phyloP scores from a whole-genome alignment of 768 basidiomycete species.

The Ephemerocybe angulata region DNA sequence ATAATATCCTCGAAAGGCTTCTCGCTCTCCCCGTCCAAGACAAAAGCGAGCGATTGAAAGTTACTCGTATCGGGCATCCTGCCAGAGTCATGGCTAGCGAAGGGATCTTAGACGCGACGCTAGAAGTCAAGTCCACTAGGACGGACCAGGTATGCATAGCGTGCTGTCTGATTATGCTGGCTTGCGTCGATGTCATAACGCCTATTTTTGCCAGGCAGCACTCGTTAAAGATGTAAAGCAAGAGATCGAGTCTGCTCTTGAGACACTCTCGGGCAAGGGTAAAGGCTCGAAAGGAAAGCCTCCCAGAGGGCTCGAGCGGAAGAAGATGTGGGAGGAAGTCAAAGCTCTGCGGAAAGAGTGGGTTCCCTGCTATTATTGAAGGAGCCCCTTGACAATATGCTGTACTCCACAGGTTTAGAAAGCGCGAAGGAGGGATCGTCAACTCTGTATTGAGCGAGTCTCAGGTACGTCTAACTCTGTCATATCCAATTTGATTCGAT shows the following conservation, averaged over 20 bases:
- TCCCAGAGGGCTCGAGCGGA: conserved; percentile 68
- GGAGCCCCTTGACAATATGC: background rate
- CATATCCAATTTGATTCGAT: background rate
- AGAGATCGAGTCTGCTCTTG: conserved; percentile 73
- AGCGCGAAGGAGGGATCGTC: conserved; percentile 82
- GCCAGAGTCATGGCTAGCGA: conserved; percentile 82
- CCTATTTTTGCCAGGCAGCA: no score
- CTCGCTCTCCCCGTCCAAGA: conserved; percentile 53
- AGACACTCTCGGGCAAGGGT: conserved; percentile 56
- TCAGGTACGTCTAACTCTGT: conserved; percentile 42
- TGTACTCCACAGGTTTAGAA: conserved; percentile 64
- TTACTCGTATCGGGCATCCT: conserved; percentile 93
- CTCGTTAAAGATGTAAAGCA: conserved; percentile 86
- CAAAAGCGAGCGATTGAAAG: conserved; percentile 51
- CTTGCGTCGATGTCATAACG: no score
- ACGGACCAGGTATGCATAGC: conserved; percentile 52
- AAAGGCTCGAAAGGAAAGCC: conserved; percentile 71
- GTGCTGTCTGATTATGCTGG: background rate
- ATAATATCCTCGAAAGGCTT: conserved; percentile 90
- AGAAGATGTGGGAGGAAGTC: conserved; percentile 84
- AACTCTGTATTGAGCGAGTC: conserved; percentile 76
- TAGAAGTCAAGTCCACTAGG: conserved; percentile 68
- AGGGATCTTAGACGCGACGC: conserved; percentile 60
- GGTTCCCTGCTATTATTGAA: conserved; percentile 16
- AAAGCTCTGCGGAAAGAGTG: conserved; percentile 89